Percentiles rank a stretch among this genome's conserved stretches.
Evolutionary conservation across 2,329 filamentous ascomycete genomes (phyloP).

Genomic region (Nannizzia gypsea): DNA sequence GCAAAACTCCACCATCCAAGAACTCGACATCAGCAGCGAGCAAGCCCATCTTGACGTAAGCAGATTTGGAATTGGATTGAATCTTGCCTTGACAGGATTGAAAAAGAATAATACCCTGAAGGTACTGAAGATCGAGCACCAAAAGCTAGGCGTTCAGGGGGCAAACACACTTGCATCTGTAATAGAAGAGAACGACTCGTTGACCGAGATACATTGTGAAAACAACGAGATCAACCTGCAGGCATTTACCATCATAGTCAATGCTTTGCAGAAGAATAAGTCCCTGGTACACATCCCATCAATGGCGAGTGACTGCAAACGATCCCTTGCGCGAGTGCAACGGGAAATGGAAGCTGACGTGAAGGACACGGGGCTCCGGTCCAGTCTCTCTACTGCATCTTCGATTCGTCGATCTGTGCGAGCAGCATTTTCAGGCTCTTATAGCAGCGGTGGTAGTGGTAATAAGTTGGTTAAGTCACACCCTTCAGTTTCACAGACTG

Average conservation of each 20-base stretch:
- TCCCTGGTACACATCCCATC: conserved; percentile 50
- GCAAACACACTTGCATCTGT: conserved; percentile 59
- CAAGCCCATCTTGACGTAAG: conserved; percentile 60
- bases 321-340: conserved; percentile 49
- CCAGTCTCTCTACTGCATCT: conserved; percentile 23
- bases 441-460: conserved; percentile 4
- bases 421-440: conserved; percentile 27
- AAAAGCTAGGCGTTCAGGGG: conserved; percentile 57
- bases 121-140: conserved; percentile 53
- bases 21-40: conserved; percentile 59
- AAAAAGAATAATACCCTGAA: conserved; percentile 52
- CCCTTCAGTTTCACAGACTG: conserved; percentile 6
- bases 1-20: conserved; percentile 53
- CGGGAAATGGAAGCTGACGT: conserved; percentile 43
- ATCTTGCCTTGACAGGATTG: conserved; percentile 52
- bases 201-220: conserved; percentile 57
- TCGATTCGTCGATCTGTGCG: conserved; percentile 35
- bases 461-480: conserved; percentile 24
- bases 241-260: conserved; percentile 57
- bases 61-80: conserved; percentile 56
- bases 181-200: conserved; percentile 49
- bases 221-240: conserved; percentile 62
- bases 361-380: conserved; percentile 25
- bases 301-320: conserved; percentile 50
- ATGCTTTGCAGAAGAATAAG: conserved; percentile 54